Evolutionary conservation across 306 rosid genomes (phyloP).

Genomic region (Medicago truncatula): DNA sequence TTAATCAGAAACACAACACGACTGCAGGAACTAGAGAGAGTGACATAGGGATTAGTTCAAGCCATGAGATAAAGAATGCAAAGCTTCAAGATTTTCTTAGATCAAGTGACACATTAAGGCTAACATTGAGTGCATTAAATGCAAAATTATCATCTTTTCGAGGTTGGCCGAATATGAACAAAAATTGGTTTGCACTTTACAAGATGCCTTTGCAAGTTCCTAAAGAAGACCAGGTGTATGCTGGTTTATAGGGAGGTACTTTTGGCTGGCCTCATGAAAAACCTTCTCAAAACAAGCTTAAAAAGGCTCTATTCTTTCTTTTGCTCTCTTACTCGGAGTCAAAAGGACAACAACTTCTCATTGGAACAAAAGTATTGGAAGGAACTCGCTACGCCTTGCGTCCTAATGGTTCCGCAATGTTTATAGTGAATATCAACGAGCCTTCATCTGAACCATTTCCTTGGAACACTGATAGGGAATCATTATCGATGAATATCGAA

Average conservation of each 20-base stretch:
- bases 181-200: conserved; percentile 85
- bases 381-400: conserved; percentile 93
- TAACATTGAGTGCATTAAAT: conserved; percentile 65
- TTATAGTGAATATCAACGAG: conserved; percentile 71
- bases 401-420: conserved; percentile 98
- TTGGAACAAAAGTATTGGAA: conserved; percentile 94
- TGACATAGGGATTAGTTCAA: conserved; percentile 54
- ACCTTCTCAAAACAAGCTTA: conserved; percentile 78
- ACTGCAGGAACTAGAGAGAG: too few relatives aligned
- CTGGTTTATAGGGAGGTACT: conserved; percentile 98
- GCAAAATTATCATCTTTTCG: conserved; percentile 75
- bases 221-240: conserved; percentile 66
- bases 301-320: conserved; percentile 88
- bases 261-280: conserved; percentile 98
- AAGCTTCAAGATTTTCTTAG: conserved; percentile 74
- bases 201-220: conserved; percentile 80
- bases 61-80: conserved; percentile 63
- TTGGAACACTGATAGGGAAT: conserved; percentile 68
- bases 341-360: conserved; percentile 67
- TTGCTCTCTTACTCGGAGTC: conserved; percentile 85
- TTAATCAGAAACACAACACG: too few relatives aligned
- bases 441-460: conserved; percentile 81
- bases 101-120: conserved; percentile 63
- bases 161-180: conserved; percentile 98
- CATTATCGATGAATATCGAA: conserved; percentile 55